Evolutionary conservation across 768 basidiomycete species (phyloP).

Genomic region (Pisolithus albus): DNA sequence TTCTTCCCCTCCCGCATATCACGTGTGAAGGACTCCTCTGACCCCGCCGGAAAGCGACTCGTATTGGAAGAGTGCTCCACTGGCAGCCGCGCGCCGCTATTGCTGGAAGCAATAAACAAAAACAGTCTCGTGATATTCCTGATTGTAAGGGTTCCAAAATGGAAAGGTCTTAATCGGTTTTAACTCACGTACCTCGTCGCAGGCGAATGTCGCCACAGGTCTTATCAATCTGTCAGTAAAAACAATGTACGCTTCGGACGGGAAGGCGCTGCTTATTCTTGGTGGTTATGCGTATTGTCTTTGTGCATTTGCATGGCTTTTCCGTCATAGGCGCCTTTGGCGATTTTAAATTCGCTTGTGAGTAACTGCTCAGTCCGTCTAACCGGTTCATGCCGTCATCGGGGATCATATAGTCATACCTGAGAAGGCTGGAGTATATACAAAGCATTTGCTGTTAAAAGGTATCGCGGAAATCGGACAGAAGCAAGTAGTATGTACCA

Average conservation of each 20-base stretch:
- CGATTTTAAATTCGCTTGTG: slow-evolving; percentile 7
- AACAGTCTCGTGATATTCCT: slow-evolving; percentile 81
- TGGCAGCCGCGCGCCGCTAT: slow-evolving; percentile 30
- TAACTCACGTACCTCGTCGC: neutral
- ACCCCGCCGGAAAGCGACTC: slow-evolving; percentile 20
- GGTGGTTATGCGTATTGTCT: slow-evolving; percentile 51
- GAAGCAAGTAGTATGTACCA: too few species aligned
- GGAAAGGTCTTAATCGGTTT: neutral
- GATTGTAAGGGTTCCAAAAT: slow-evolving; percentile 44
- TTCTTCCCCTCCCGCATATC: slow-evolving; percentile 49
- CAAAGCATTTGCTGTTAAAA: too few species aligned
- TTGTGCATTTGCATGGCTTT: slow-evolving; percentile 58
- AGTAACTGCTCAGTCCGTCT: neutral
- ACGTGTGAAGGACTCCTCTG: slow-evolving; percentile 17
- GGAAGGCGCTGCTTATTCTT: slow-evolving; percentile 56
- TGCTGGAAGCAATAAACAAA: slow-evolving; percentile 78
- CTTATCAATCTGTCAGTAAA: slow-evolving; percentile 69
- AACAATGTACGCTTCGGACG: slow-evolving; percentile 72
- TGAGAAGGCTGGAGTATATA: too few species aligned
- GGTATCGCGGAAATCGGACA: too few species aligned
- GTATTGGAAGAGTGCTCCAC: slow-evolving; percentile 17
- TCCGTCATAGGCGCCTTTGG: slow-evolving; percentile 32
- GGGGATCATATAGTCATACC: too few species aligned
- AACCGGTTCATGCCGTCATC: neutral
- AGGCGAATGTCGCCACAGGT: slow-evolving; percentile 90